A percentile compares a stretch with the other conserved stretches of the same genome.
phyloP scores from a whole-genome alignment of 306 rosid species.

The Astragalus membranaceus region DNA sequence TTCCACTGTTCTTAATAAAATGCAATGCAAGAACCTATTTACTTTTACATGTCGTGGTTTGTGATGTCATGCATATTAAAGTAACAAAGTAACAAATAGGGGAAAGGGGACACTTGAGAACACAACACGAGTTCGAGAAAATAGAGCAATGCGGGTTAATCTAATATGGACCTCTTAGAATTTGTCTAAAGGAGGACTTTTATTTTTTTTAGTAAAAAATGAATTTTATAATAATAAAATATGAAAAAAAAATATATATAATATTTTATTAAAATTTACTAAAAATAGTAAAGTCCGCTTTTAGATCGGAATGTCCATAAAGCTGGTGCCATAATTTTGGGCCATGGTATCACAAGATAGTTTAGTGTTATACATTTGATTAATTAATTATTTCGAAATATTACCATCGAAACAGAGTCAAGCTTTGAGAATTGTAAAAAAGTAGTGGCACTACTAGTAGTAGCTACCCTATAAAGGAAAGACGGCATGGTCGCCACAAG shows the following conservation, averaged over 20 bases:
- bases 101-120: neutral
- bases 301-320: too few species aligned
- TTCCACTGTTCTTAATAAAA: too few species aligned
- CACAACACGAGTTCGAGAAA: neutral
- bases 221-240: too few species aligned
- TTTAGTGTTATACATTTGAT: neutral
- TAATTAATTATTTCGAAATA: neutral
- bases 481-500: too few species aligned
- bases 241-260: too few species aligned
- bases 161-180: too few species aligned
- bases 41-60: neutral
- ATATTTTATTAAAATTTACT: too few species aligned
- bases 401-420: neutral
- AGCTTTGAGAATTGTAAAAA: neutral
- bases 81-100: neutral
- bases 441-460: too few species aligned
- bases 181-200: too few species aligned
- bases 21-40: neutral
- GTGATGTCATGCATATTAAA: slow-evolving; percentile 11
- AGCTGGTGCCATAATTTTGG: neutral
- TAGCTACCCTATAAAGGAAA: too few species aligned
- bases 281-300: too few species aligned
- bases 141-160: neutral
- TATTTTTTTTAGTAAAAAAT: too few species aligned
- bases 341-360: neutral